Base-by-base conservation (phyloP, 805 yeast genomes). In the Ogataea henricii region DNA sequence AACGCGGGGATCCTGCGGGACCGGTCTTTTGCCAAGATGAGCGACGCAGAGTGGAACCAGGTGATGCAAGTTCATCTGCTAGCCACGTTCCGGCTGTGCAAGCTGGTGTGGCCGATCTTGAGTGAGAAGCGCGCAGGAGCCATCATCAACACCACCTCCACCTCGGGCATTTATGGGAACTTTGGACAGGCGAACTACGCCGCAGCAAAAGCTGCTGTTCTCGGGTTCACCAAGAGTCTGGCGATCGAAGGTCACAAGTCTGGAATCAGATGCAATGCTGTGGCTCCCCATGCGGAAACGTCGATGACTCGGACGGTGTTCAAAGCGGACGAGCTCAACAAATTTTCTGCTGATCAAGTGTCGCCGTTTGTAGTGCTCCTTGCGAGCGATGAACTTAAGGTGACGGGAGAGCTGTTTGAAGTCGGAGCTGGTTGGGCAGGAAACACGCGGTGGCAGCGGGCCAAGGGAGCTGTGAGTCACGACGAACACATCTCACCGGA, bases 271-370 rank as follows among this genome's bases (percentile, higher is more conserved):
- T 91, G 83, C 48, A 88, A 91, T 64, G 80, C 82, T 30, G 83
- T 90, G 66, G 98, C 99, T 22, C 99, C 99, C 45, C 97, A 92
- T 66, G 98, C 98, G 23, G 97, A 92, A 63, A 92, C 99, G 37
- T 91, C 95, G 48, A 92, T 92, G 99, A 92, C 99, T 23, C 79
- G 81, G 62, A 87, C 96, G 5, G 83, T 92, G 40, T 87, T 92
- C 71, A 79, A 82, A 40, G 85, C 83, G 40, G 82, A 81, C 52
- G 96, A 92, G 68, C 79, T 85, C 58, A 88, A 89, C 70, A 81
- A 84, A 58, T 89, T 85, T 69, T 89, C 88, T 59, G 91, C 97
- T 5, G 80, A 83, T 44, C 89, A 82, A 67, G 97, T 92, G 40
- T 94, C 97, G 1, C 99, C 99, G 48, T 74, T 91, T 53, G 81